phyloP scores from a whole-genome alignment of 352 stramenopile species.

The Aphanomyces cochlioides region DNA sequence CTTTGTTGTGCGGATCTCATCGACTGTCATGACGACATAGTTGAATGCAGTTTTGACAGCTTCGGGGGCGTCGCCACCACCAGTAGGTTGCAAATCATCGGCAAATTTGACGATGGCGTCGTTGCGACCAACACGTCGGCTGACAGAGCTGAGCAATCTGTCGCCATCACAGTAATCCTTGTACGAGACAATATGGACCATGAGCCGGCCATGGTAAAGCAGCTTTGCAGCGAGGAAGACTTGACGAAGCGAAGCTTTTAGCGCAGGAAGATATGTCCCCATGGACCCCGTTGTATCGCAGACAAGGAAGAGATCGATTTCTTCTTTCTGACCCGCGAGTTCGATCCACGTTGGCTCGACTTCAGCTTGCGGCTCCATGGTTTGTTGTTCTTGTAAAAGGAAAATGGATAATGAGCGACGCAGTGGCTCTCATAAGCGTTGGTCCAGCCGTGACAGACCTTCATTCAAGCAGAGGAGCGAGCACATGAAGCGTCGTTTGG shows the following conservation, averaged over 20 bases:
- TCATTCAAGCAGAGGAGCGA: background rate
- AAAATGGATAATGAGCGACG: background rate
- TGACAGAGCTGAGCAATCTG: background rate
- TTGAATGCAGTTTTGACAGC: constrained; percentile 28
- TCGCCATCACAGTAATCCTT: constrained; percentile 29
- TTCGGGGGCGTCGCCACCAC: constrained; percentile 22
- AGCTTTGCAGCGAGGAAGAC: constrained; percentile 19
- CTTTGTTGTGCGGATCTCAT: background rate
- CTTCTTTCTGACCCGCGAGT: background rate
- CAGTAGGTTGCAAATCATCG: background rate
- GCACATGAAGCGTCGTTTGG: no score
- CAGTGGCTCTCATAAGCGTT: background rate
- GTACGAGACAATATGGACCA: constrained; percentile 28
- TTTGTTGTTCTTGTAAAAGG: background rate
- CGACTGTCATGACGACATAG: constrained; percentile 12
- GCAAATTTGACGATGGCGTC: constrained; percentile 22
- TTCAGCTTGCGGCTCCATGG: constrained; percentile 8
- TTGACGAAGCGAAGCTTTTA: constrained; percentile 16
- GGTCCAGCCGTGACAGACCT: background rate
- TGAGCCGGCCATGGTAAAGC: constrained; percentile 25
- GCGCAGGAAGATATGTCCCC: constrained; percentile 14
- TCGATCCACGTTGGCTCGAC: background rate
- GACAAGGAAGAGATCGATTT: constrained; percentile 24
- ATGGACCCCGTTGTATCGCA: constrained; percentile 27
- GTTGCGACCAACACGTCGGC: constrained; percentile 7